Base-by-base conservation (phyloP, 2,329 filamentous ascomycete genomes). In the Paracamarosporium sp. region DNA sequence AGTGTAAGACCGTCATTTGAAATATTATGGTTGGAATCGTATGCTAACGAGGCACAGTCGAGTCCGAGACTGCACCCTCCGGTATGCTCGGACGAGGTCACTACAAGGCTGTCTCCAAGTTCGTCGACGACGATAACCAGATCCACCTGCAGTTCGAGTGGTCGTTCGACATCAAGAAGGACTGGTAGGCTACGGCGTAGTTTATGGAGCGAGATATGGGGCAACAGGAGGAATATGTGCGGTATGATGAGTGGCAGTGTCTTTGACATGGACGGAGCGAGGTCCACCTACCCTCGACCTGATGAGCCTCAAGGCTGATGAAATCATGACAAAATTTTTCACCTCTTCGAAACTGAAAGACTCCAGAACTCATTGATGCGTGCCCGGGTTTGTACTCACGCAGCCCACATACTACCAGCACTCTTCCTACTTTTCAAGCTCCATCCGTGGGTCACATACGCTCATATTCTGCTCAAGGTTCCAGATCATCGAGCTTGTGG, bases 151-250 rank as follows among this genome's bases (percentile, higher is more conserved):
- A 90, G 76, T 99, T 99, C 78, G 90, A 96, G 72, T 99, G 95
- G 95, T 88, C 89, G 61, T 98, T 99, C 73, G 91, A 97, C 74
- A 97, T 99, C 77, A 86, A 90, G 80, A 99, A 98, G 86, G 92
- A 97, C 76, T 98, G 95, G 95, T 91, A 88, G 65, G 67, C 41
- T 41, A 4, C 4, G 24, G 35, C 61, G 56, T 57, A 46, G 20
- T 51, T 20, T 33, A 36, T 31, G 13, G 24, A 12, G 12, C 25
- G 17, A 48, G 31, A 51, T 17, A 43, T 50, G 52, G 30, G 40
- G 30, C 25, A 51, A 27, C 17, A n/a, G 12, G 31, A 31, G 17
- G 22, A 17, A 47, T 45, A 52, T 59, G 36, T n/a, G 40, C 35
- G 56, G 36, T 47, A 56, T 55, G 45, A 54, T 46, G 50, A 57